Conservation (phyloP, 2,329 filamentous ascomycete genomes). For the Hypoxylon sp. region DNA sequence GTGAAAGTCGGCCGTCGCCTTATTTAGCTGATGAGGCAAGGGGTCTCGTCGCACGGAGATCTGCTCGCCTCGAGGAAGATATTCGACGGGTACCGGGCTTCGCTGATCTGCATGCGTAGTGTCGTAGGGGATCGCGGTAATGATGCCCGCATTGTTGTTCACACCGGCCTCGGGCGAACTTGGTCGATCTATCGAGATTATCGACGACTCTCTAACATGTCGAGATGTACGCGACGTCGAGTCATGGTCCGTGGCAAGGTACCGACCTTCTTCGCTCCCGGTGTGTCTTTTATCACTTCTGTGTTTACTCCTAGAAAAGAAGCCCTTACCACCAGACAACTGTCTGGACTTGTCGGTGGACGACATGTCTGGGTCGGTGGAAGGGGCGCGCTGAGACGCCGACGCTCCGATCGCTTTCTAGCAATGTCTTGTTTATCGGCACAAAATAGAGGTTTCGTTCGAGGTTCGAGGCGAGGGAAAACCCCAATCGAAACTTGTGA, state of each 20-base stretch:
- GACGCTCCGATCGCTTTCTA: slow-evolving; percentile 42
- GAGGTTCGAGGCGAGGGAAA: slow-evolving; percentile 19
- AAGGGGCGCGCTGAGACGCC: slow-evolving; percentile 45
- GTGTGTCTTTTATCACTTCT: slow-evolving; percentile 74
- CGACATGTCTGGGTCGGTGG: slow-evolving; percentile 59
- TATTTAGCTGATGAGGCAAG: slow-evolving; percentile 85
- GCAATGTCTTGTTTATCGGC: slow-evolving; percentile 35
- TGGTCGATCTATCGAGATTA: slow-evolving; percentile 77
- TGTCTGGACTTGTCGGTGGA: slow-evolving; percentile 83
- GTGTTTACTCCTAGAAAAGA: slow-evolving; percentile 92
- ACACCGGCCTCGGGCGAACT: slow-evolving; percentile 73
- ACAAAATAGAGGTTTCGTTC: slow-evolving; percentile 30
- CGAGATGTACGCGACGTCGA: slow-evolving; percentile 77
- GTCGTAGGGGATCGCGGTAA: slow-evolving; percentile 91
- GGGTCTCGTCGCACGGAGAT: slow-evolving; percentile 74
- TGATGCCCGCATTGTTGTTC: slow-evolving; percentile 82
- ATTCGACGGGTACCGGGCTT: slow-evolving; percentile 79
- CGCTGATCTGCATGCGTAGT: slow-evolving; percentile 72
- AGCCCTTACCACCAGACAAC: slow-evolving; percentile 77
- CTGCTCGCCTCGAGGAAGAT: slow-evolving; percentile 75
- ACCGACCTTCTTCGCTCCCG: slow-evolving; percentile 69
- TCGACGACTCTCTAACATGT: slow-evolving; percentile 78
- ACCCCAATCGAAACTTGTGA: slow-evolving; percentile 33
- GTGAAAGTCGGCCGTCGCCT: slow-evolving; percentile 81
- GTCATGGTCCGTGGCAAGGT: slow-evolving; percentile 69